Conservation (phyloP, 2,329 filamentous ascomycete genomes). For the Trichoderma pleuroti region DNA sequence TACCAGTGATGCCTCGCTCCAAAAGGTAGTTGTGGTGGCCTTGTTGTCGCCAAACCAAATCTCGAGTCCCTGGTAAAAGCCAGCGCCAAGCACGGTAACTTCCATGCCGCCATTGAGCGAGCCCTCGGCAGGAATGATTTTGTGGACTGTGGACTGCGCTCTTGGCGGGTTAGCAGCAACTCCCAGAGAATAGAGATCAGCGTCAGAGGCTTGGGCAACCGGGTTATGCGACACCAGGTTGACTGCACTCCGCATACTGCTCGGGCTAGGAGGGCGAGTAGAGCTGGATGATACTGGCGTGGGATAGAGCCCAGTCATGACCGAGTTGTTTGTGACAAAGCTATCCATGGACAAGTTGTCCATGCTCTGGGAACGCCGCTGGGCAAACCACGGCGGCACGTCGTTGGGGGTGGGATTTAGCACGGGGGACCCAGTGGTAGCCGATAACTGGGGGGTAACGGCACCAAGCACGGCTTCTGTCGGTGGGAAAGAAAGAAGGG, state of each 20-base stretch:
- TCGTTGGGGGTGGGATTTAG: slow-evolving; percentile 57
- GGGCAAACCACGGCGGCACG: slow-evolving; percentile 54
- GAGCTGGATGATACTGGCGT: slow-evolving; percentile 68
- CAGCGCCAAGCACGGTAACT: slow-evolving; percentile 77
- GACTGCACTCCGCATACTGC: slow-evolving; percentile 46
- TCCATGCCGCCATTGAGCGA: slow-evolving; percentile 81
- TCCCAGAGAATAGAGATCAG: slow-evolving; percentile 49
- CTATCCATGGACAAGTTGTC: slow-evolving; percentile 49
- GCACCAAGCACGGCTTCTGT: slow-evolving; percentile 46
- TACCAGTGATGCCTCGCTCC: slow-evolving; percentile 75
- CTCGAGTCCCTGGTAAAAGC: slow-evolving; percentile 72
- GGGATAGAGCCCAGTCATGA: slow-evolving; percentile 64
- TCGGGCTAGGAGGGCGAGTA: slow-evolving; percentile 76
- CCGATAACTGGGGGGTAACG: slow-evolving; percentile 37
- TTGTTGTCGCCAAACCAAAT: slow-evolving; percentile 74
- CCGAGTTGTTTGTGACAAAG: slow-evolving; percentile 20
- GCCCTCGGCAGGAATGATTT: slow-evolving; percentile 78
- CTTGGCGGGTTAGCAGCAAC: slow-evolving; percentile 49
- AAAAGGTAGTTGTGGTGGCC: slow-evolving; percentile 71
- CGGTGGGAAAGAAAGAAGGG: slow-evolving; percentile 42
- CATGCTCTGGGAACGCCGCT: slow-evolving; percentile 59
- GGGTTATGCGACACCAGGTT: slow-evolving; percentile 41
- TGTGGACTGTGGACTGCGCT: slow-evolving; percentile 62
- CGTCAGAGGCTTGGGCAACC: slow-evolving; percentile 46
- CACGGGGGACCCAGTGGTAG: slow-evolving; percentile 61